These are phyloP conservation scores for Magnolia sinica DNA, from an alignment of 164 flowering plant genomes.

Conservation along the genomic window DNA sequence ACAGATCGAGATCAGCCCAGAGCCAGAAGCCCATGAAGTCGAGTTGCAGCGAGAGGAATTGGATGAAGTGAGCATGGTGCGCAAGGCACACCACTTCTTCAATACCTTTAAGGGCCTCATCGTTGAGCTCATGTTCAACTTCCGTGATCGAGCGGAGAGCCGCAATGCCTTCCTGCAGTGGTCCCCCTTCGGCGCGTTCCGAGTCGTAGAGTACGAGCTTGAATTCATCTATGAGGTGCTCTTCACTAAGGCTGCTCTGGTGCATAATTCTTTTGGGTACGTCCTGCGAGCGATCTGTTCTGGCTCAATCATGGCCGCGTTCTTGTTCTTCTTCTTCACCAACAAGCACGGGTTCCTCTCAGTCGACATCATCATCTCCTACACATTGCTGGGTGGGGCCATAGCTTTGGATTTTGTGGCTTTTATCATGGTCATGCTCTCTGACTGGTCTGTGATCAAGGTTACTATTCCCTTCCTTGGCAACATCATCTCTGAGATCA, in stretches of 20 bases:
- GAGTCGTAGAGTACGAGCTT: constrained; percentile 31
- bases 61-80: background rate
- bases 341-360: constrained; percentile 5
- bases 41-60: too few species aligned
- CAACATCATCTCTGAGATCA: background rate
- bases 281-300: constrained; percentile 4
- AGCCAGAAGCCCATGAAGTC: background rate
- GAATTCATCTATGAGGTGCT: constrained; percentile 27
- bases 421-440: constrained; percentile 28
- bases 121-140: constrained; percentile 28
- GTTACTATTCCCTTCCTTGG: background rate
- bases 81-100: background rate
- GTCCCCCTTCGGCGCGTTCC: constrained; percentile 10
- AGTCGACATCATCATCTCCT: constrained; percentile 34
- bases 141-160: constrained; percentile 20
- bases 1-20: constrained; percentile 3
- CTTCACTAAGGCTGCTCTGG: constrained; percentile 26
- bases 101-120: constrained; percentile 17
- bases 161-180: constrained; percentile 1
- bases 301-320: background rate
- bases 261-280: background rate
- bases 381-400: constrained; percentile 39
- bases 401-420: constrained; percentile 32
- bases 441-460: constrained; percentile 34
- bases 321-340: background rate